Conservation (phyloP, 2,329 filamentous ascomycete genomes). For the Cladosporium cucumerinum region DNA sequence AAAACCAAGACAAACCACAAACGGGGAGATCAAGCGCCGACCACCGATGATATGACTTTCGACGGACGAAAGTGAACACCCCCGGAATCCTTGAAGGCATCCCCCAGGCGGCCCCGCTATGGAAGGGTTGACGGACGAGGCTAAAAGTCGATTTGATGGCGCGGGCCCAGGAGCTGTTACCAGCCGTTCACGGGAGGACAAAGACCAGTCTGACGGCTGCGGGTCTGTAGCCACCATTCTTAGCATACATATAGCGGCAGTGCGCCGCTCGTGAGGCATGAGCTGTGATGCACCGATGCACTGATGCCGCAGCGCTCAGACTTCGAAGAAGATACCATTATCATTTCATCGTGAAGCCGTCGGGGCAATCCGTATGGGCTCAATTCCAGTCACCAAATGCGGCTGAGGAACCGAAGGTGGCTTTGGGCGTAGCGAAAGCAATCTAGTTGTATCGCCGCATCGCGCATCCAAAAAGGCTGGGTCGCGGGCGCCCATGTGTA, state of each 20-base stretch:
- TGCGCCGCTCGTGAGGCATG: not conserved
- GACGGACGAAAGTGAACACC: slow-evolving; percentile 8
- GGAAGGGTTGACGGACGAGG: slow-evolving; percentile 3
- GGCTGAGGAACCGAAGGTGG: not conserved
- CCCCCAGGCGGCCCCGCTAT: slow-evolving; percentile 14
- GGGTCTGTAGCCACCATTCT: slow-evolving; percentile 3
- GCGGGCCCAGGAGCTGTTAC: slow-evolving; percentile 5
- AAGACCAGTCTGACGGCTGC: not conserved
- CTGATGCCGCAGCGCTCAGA: not conserved
- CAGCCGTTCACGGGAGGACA: slow-evolving; percentile 8
- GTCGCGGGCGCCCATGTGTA: not conserved
- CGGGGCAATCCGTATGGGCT: not conserved
- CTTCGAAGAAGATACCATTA: not conserved
- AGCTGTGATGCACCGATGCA: not conserved
- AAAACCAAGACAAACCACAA: slow-evolving; percentile 11
- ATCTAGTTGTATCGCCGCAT: not conserved
- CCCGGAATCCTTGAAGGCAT: slow-evolving; percentile 16
- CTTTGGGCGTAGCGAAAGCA: slow-evolving; percentile 11
- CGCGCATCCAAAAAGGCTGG: not conserved
- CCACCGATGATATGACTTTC: slow-evolving; percentile 10
- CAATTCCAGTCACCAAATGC: not conserved
- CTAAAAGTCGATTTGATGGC: slow-evolving; percentile 8
- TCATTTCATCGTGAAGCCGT: not conserved
- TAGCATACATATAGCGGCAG: not conserved
- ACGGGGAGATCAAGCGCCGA: slow-evolving; percentile 12